Percentiles rank a stretch among this genome's conserved stretches.
Conservation (phyloP, 2,329 filamentous ascomycete species). For the Salinomyces thailandicus region DNA sequence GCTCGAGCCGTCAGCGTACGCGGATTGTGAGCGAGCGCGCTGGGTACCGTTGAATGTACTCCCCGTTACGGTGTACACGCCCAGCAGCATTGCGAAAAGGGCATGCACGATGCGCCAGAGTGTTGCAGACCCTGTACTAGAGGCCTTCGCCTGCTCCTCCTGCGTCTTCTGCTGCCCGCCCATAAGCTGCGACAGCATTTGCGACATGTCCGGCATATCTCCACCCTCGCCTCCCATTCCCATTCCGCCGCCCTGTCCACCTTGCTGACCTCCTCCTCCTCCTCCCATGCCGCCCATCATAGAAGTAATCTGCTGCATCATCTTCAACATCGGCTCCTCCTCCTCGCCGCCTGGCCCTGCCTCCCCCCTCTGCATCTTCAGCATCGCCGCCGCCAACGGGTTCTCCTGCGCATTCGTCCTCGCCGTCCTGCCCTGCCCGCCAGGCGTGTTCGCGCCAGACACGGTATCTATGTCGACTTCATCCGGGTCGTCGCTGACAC, state of each 20-base stretch:
- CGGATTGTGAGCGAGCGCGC: slow-evolving; percentile 39
- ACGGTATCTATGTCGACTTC: slow-evolving; percentile 66
- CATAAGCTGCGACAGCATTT: slow-evolving; percentile 37
- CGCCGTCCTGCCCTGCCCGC: background rate
- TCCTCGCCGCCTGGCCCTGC: slow-evolving; percentile 16
- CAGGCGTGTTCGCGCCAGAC: slow-evolving; percentile 11
- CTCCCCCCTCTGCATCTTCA: slow-evolving; percentile 17
- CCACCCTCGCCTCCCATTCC: slow-evolving; percentile 25
- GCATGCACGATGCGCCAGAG: slow-evolving; percentile 67
- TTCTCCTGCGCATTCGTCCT: slow-evolving; percentile 11
- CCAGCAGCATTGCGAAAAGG: slow-evolving; percentile 58
- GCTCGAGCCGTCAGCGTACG: slow-evolving; percentile 31
- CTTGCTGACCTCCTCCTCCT: slow-evolving; percentile 21
- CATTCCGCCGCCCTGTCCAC: slow-evolving; percentile 17
- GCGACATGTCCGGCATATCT: slow-evolving; percentile 33
- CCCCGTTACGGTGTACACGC: slow-evolving; percentile 57
- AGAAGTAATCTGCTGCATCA: slow-evolving; percentile 64
- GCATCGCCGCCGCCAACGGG: slow-evolving; percentile 20
- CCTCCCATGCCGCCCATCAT: slow-evolving; percentile 28
- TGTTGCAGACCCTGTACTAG: slow-evolving; percentile 35
- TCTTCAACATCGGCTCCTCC: slow-evolving; percentile 61
- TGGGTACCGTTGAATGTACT: slow-evolving; percentile 60
- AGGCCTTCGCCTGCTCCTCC: slow-evolving; percentile 22
- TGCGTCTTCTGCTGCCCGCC: slow-evolving; percentile 23
- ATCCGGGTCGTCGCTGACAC: slow-evolving; percentile 52